Evolutionary conservation across 192 early-diverging fungal genomes (phyloP).

Genomic region (Mortierella claussenii): DNA sequence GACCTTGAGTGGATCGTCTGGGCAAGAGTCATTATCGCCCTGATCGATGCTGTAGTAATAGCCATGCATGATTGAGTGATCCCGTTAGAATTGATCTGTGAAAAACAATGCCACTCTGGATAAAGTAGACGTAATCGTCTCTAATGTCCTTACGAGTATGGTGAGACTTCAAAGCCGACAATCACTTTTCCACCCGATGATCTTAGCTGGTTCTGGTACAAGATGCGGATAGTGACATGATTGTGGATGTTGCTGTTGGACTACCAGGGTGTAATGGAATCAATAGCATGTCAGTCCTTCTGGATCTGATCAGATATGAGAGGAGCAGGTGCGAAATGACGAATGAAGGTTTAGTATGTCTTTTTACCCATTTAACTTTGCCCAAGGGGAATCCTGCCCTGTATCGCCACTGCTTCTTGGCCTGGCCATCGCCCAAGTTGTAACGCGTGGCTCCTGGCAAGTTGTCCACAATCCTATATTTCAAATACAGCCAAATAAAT

Average conservation of each 20-base stretch:
- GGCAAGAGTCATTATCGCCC: slow-evolving; percentile 30
- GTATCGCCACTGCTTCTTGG: slow-evolving; percentile 53
- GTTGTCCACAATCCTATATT: slow-evolving; percentile 71
- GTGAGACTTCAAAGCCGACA: slow-evolving; percentile 79
- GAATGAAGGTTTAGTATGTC: too few species aligned
- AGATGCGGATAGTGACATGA: slow-evolving; percentile 69
- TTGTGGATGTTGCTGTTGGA: slow-evolving; percentile 71
- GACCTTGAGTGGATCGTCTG: slow-evolving; percentile 44
- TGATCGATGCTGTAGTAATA: slow-evolving; percentile 38
- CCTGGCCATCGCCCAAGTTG: slow-evolving; percentile 38
- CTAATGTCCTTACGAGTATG: slow-evolving; percentile 63
- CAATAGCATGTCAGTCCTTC: too few species aligned
- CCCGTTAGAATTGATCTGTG: slow-evolving; percentile 5
- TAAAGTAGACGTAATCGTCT: too few species aligned
- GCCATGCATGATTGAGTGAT: not conserved
- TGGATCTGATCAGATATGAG: too few species aligned
- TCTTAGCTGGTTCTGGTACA: slow-evolving; percentile 58
- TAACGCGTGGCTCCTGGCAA: slow-evolving; percentile 70
- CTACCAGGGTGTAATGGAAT: too few species aligned
- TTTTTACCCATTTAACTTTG: slow-evolving; percentile 53
- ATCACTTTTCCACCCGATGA: slow-evolving; percentile 59
- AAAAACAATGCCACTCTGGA: too few species aligned
- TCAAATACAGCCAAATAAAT: too few species aligned
- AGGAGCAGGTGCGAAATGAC: too few species aligned
- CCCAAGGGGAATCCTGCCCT: slow-evolving; percentile 72